A percentile compares a stretch with the other conserved stretches of the same genome.
phyloP scores from a whole-genome alignment of 441 rosid genomes.

The Mallotus repandus region DNA sequence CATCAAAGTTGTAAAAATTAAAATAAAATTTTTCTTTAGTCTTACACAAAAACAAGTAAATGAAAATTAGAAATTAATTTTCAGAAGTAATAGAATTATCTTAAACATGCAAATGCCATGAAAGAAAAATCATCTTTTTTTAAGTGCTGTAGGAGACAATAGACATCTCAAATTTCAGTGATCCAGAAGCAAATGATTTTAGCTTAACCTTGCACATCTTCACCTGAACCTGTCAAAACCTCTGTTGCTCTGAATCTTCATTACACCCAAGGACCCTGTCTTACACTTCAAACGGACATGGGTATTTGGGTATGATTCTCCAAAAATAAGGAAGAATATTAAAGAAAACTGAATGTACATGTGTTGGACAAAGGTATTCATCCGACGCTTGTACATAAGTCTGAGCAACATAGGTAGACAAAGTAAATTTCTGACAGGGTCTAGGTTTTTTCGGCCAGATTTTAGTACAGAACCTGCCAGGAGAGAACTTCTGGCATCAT shows the following conservation, averaged over 20 bases:
- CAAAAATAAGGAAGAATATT: background rate
- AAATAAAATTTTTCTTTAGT: no score
- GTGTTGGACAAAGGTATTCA: conserved; percentile 6
- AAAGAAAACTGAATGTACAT: background rate
- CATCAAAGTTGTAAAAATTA: no score
- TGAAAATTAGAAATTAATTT: background rate
- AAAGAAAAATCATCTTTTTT: background rate
- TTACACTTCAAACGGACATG: background rate
- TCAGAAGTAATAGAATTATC: conserved; percentile 6
- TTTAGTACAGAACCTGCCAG: conserved; percentile 3
- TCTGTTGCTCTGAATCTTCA: conserved; percentile 19
- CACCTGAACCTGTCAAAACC: conserved; percentile 20
- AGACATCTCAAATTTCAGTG: background rate
- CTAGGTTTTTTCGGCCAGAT: conserved; percentile 6
- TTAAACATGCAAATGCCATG: background rate
- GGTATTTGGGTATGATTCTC: conserved; percentile 16
- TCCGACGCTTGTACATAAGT: conserved; percentile 11
- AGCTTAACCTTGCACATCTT: conserved; percentile 5
- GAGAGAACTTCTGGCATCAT: background rate
- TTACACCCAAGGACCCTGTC: conserved; percentile 17
- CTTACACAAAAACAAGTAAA: background rate
- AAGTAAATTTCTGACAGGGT: conserved; percentile 7
- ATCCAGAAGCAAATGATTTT: background rate
- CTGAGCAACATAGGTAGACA: conserved; percentile 11
- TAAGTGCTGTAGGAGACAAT: background rate